A percentile compares a stretch with the other conserved stretches of the same genome.
Evolutionary conservation across 257 asterid species (phyloP).

Genomic region (Solanum medicagineum): DNA sequence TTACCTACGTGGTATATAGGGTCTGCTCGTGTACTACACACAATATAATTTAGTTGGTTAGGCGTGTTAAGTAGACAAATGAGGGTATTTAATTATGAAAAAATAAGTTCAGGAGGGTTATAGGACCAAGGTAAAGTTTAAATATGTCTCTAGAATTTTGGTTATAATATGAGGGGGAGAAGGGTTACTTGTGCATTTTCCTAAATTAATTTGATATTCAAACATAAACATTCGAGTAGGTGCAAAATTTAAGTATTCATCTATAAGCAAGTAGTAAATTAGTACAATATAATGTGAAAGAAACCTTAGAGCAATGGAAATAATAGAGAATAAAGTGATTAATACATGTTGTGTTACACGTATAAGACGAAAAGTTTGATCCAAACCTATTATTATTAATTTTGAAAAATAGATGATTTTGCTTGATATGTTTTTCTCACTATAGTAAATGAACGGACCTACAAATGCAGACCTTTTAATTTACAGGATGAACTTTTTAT

Average conservation of each 20-base stretch:
- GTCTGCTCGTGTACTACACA: too few relatives aligned
- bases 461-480: background rate
- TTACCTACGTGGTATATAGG: too few relatives aligned
- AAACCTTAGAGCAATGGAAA: background rate
- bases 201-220: too few relatives aligned
- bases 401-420: background rate
- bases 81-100: too few relatives aligned
- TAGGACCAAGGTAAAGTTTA: too few relatives aligned
- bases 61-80: too few relatives aligned
- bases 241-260: background rate
- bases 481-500: too few relatives aligned
- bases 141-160: too few relatives aligned
- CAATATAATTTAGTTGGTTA: too few relatives aligned
- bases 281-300: background rate
- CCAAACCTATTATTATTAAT: background rate
- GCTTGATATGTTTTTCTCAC: background rate
- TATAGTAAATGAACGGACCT: background rate
- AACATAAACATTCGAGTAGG: background rate
- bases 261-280: background rate
- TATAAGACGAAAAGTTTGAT: background rate
- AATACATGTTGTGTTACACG: background rate
- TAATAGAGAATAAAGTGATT: background rate
- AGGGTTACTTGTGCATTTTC: too few relatives aligned
- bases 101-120: too few relatives aligned
- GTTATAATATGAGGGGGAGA: too few relatives aligned